Evolutionary conservation across 2,329 filamentous ascomycete genomes (phyloP).

Genomic region (Paecilomyces sp.): DNA sequence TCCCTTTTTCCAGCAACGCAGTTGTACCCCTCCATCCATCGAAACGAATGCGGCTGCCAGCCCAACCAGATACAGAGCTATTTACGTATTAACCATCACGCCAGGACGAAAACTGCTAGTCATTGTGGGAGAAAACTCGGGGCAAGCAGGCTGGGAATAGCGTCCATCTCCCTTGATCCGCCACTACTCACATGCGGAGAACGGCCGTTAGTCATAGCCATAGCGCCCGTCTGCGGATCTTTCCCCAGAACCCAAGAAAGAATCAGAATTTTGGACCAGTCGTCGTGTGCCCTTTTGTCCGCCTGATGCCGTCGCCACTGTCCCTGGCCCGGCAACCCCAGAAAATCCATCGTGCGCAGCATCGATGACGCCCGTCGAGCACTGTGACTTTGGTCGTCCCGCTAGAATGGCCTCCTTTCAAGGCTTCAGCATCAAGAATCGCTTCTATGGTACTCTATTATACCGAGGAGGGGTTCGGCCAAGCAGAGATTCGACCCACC

Average conservation of each 20-base stretch:
- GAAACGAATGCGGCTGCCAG: background rate
- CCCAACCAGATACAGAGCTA: background rate
- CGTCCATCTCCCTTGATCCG: background rate
- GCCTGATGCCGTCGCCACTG: background rate
- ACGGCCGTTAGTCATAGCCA: background rate
- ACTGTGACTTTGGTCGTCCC: background rate
- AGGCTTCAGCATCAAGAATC: no score
- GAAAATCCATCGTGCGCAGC: background rate
- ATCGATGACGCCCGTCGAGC: background rate
- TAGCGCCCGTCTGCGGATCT: background rate
- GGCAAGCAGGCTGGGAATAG: background rate
- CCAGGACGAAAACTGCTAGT: background rate
- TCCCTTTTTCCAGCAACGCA: background rate
- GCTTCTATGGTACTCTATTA: background rate
- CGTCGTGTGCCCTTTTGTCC: conserved; percentile 1
- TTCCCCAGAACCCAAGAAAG: background rate
- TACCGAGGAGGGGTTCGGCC: background rate
- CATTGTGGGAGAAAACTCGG: background rate
- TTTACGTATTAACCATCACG: background rate
- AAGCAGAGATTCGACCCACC: background rate
- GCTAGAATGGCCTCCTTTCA: background rate
- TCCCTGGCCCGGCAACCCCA: background rate
- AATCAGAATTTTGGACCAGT: background rate
- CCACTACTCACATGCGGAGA: background rate
- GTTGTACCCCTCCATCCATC: background rate